Conservation (phyloP, 208 protist species). For the Leishmania braziliensis region DNA sequence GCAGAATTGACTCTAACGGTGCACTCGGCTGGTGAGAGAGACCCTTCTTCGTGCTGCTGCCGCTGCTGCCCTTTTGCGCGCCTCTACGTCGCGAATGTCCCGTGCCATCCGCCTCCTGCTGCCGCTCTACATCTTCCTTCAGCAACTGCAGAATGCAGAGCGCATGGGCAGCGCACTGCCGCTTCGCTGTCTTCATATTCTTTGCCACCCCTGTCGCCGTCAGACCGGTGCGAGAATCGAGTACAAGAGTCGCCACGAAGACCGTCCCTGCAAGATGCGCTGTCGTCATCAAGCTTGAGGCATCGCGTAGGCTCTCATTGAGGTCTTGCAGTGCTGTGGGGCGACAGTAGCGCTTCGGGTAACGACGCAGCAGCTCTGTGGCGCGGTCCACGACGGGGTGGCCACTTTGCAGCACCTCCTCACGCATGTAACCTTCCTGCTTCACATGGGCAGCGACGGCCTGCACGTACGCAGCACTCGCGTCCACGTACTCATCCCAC, state of each 20-base stretch:
- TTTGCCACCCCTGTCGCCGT: conserved; percentile 54
- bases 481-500: conserved; percentile 51
- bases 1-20: conserved; percentile 27
- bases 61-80: background rate
- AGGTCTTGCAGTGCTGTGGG: conserved; percentile 47
- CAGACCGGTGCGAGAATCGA: conserved; percentile 42
- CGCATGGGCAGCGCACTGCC: conserved; percentile 70
- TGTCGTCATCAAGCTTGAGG: conserved; percentile 37
- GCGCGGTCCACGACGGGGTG: conserved; percentile 65
- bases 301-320: conserved; percentile 44
- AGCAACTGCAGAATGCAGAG: conserved; percentile 46
- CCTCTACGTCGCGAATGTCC: conserved; percentile 2
- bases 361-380: conserved; percentile 34
- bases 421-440: conserved; percentile 22
- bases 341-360: conserved; percentile 8
- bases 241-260: conserved; percentile 52
- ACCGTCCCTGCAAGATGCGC: conserved; percentile 30
- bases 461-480: conserved; percentile 42
- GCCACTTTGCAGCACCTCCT: conserved; percentile 39
- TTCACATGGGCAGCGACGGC: conserved; percentile 5
- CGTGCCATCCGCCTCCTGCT: background rate
- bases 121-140: conserved; percentile 12
- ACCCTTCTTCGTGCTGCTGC: background rate
- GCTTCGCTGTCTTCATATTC: conserved; percentile 52
- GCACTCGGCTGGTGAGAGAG: conserved; percentile 7